Percentiles rank a stretch among this genome's conserved stretches.
phyloP scores from a whole-genome alignment of 2,329 filamentous ascomycete species.

The Beauveria brongniartii region DNA sequence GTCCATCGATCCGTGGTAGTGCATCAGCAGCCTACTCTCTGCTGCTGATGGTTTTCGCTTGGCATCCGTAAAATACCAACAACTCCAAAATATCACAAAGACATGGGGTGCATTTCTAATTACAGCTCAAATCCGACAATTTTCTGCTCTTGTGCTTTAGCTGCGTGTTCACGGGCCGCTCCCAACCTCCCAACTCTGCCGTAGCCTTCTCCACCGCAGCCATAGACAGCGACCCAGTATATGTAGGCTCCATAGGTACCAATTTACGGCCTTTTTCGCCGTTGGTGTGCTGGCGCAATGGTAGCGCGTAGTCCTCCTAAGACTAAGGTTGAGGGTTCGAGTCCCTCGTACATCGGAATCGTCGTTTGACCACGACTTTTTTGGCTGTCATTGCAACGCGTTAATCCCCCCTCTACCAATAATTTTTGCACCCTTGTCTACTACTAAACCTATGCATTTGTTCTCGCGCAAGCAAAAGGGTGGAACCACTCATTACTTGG shows the following conservation, averaged over 20 bases:
- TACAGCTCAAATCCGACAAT: not conserved
- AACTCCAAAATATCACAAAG: not conserved
- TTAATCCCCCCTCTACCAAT: not conserved
- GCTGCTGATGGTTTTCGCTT: not conserved
- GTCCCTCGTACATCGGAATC: constrained; percentile 20
- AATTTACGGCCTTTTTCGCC: not conserved
- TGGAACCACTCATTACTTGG: no score
- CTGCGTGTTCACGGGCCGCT: not conserved
- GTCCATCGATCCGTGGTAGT: no score
- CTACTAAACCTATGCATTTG: not conserved
- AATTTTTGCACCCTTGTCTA: not conserved
- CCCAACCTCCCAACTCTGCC: not conserved
- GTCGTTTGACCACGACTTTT: not conserved
- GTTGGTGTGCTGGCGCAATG: constrained; percentile 10
- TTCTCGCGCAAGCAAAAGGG: no score
- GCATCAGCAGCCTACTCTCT: not conserved
- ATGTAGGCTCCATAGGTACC: not conserved
- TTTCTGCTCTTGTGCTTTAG: not conserved
- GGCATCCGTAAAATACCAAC: not conserved
- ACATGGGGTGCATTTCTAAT: not conserved
- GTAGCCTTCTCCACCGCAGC: not conserved
- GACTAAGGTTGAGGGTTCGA: constrained; percentile 33
- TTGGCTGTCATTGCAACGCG: not conserved
- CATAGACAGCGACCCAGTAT: not conserved
- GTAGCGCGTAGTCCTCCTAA: constrained; percentile 19